Evolutionary conservation across 371 early-diverging fungal species (phyloP).

Genomic region (Zopfochytrium polystomum): DNA sequence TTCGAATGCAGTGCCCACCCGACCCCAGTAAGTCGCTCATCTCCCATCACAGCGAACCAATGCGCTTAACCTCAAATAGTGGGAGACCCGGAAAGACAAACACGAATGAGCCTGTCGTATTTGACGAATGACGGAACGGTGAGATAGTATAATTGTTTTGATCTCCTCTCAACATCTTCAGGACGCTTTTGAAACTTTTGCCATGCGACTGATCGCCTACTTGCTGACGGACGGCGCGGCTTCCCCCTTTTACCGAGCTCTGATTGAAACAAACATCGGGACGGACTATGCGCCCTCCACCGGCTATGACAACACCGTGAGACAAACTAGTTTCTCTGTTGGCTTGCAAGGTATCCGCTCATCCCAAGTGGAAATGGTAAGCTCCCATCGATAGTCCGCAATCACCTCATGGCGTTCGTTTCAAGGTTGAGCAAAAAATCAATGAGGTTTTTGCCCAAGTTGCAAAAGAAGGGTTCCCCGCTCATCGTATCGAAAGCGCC

Average conservation of each 20-base stretch:
- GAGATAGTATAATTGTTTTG: conserved; percentile 18
- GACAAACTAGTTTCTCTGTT: conserved; percentile 56
- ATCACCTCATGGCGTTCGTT: not conserved
- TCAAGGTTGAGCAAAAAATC: conserved; percentile 67
- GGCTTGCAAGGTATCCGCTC: conserved; percentile 68
- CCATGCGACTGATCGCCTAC: conserved; percentile 72
- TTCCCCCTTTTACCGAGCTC: conserved; percentile 91
- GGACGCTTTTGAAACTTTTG: conserved; percentile 81
- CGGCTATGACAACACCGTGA: conserved; percentile 76
- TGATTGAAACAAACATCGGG: conserved; percentile 90
- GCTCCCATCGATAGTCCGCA: not conserved
- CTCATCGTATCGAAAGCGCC: conserved; percentile 77
- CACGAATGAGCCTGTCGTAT: conserved; percentile 49
- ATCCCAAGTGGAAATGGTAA: conserved; percentile 53
- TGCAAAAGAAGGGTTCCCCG: conserved; percentile 71
- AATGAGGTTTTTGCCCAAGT: conserved; percentile 64
- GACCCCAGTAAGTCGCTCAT: conserved; percentile 63
- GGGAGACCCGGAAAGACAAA: conserved; percentile 75
- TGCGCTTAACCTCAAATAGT: conserved; percentile 45
- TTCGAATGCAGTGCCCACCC: conserved; percentile 61
- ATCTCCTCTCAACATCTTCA: conserved; percentile 17
- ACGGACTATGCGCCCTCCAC: conserved; percentile 87
- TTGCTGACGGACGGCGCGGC: conserved; percentile 84
- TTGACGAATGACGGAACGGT: conserved; percentile 75
- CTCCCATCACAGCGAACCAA: not conserved